Conservation (phyloP, 2,329 filamentous ascomycete genomes). For the Dactylellina haptotyla region DNA sequence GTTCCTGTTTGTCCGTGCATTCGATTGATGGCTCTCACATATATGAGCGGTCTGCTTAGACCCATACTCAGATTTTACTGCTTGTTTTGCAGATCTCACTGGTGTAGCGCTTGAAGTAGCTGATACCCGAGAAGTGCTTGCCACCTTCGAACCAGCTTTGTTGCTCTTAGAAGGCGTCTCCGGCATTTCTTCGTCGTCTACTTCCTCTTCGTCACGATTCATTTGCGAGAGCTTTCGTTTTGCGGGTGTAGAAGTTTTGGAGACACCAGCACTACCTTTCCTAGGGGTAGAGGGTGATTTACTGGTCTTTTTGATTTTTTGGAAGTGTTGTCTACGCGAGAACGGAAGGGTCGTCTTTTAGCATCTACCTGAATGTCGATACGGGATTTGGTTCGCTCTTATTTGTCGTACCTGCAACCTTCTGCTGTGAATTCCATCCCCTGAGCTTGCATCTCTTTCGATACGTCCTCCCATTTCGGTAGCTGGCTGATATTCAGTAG, state of each 20-base stretch:
- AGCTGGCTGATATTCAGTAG: constrained; percentile 53
- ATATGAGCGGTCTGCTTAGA: constrained; percentile 14
- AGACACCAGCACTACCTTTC: constrained; percentile 24
- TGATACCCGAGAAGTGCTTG: not conserved
- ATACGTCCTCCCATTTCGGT: constrained; percentile 56
- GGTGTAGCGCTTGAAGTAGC: not conserved
- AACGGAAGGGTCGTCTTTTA: not conserved
- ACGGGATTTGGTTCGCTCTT: not conserved
- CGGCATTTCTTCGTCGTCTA: constrained; percentile 41
- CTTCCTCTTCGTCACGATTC: constrained; percentile 12
- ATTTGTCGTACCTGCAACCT: constrained; percentile 52
- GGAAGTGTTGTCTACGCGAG: constrained; percentile 55
- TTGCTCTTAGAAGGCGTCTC: constrained; percentile 35
- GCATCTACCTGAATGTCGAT: not conserved
- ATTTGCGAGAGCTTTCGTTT: constrained; percentile 35
- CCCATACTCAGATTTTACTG: constrained; percentile 8
- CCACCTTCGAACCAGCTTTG: not conserved
- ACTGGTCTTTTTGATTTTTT: constrained; percentile 55
- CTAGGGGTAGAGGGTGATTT: constrained; percentile 21
- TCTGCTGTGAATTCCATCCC: constrained; percentile 54
- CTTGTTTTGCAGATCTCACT: constrained; percentile 1
- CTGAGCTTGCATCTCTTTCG: constrained; percentile 48
- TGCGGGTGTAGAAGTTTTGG: constrained; percentile 14
- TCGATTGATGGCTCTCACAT: constrained; percentile 7
- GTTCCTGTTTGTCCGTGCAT: not conserved